phyloP scores from a whole-genome alignment of 768 basidiomycete species.

The Russula vinacea region DNA sequence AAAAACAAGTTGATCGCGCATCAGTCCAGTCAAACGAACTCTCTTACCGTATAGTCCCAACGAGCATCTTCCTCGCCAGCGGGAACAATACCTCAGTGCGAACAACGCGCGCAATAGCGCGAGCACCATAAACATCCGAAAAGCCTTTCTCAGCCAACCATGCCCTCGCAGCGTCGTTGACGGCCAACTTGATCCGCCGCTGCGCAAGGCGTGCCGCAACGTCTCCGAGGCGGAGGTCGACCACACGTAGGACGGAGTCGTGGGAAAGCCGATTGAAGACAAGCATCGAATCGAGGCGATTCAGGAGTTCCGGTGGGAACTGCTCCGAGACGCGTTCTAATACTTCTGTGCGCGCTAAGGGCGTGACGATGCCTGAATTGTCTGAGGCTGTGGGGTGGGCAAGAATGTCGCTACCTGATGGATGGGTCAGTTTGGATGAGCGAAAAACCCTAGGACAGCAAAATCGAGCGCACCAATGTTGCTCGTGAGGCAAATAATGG shows the following conservation, averaged over 20 bases:
- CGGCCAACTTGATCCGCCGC: conserved; percentile 67
- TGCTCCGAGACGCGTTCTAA: conserved; percentile 70
- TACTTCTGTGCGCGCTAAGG: conserved; percentile 61
- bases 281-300: conserved; percentile 81
- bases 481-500: conserved; percentile 86
- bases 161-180: conserved; percentile 55
- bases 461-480: conserved; percentile 56
- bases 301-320: conserved; percentile 89
- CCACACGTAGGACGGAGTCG: conserved; percentile 71
- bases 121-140: conserved; percentile 81
- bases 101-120: conserved; percentile 85
- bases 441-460: background rate
- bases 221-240: conserved; percentile 70
- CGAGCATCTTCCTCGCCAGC: conserved; percentile 73
- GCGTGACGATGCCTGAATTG: conserved; percentile 59
- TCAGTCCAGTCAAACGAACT: background rate
- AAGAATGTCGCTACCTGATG: conserved; percentile 59
- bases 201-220: conserved; percentile 62
- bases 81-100: conserved; percentile 79
- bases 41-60: conserved; percentile 70
- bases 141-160: conserved; percentile 79
- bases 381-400: conserved; percentile 63
- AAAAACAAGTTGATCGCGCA: too few relatives aligned
- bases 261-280: conserved; percentile 89
- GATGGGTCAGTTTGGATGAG: background rate